A percentile compares a stretch with the other conserved stretches of the same genome.
These are phyloP conservation scores for Monosporascus cannonballus DNA, from an alignment of 2,329 filamentous ascomycete species.

Conservation along the genomic window DNA sequence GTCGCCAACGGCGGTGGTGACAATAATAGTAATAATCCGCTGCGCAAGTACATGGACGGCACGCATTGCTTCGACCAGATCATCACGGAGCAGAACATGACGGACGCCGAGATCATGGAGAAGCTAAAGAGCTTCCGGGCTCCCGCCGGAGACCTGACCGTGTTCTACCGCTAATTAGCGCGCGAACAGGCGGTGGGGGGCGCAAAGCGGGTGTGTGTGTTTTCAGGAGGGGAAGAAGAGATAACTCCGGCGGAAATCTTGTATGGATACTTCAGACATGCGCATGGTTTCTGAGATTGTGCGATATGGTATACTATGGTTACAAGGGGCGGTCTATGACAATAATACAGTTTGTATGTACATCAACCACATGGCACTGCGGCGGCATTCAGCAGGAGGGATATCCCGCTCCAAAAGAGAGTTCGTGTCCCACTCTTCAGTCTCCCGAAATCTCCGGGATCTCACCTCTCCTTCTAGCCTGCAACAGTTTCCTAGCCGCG, in stretches of 20 bases:
- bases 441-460: too few species aligned
- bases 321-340: not conserved
- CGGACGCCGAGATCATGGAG: slow-evolving; percentile 64
- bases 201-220: too few species aligned
- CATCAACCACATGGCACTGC: too few species aligned
- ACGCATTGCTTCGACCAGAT: slow-evolving; percentile 77
- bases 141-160: slow-evolving; percentile 45
- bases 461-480: not conserved
- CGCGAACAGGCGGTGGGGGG: not conserved
- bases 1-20: slow-evolving; percentile 1
- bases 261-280: not conserved
- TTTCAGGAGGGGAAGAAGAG: not conserved
- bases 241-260: too few species aligned
- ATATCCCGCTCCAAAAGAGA: not conserved
- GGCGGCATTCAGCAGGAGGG: too few species aligned
- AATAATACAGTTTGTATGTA: not conserved
- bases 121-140: slow-evolving; percentile 54
- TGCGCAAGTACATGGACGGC: slow-evolving; percentile 68
- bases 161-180: slow-evolving; percentile 42
- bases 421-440: too few species aligned
- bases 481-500: not conserved
- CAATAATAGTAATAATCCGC: slow-evolving; percentile 24
- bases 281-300: slow-evolving; percentile 11
- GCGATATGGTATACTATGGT: not conserved
- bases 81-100: slow-evolving; percentile 67